Base-by-base conservation (phyloP, 2,329 filamentous ascomycete species). In the Fusarium sp. region DNA sequence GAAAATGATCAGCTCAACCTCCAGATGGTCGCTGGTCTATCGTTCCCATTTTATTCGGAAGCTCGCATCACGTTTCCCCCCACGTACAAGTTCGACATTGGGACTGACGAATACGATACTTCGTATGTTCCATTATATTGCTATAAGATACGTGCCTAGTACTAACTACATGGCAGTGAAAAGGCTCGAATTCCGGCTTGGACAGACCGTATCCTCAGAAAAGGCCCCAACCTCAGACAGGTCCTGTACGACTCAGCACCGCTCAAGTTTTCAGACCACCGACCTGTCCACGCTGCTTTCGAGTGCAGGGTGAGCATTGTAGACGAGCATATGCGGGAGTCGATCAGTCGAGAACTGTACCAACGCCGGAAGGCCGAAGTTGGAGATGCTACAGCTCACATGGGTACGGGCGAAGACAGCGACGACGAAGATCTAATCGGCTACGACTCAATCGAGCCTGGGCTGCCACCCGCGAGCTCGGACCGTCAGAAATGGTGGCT, bases 1-100 rank as follows among this genome's bases (percentile, higher is more conserved):
- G 92, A 96, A 66, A 97, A 98, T 75, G 95, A 98, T 76, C 95
- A 98, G 85, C 87, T 99, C 60, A 98, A 98, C 78, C 84, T 98
- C 9, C 95, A 98, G 84, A 99, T 98, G 96, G 91, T 97, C 52
- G 93, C 94, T 57, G 96, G 95, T 0, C 86, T 94, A 46, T 91
- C 93, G 1, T 99, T 99, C 74, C 93, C 90, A 2, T 97, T 92
- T 78, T 99, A 98, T 79, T 95, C 94, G 0, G 96, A 99, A 81
- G 92, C 93, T 6, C 89, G 89, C 58, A 97, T 98, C 71, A 92
- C 87, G 2, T 99, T 99, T 78, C 87, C 92, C 75, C 96, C 96
- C 0, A 99, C 96, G 0, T 99, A 99, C 84, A 97, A 97, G 80
- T 99, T 94, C 77, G 94, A 99, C 78, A 85, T 97, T 66, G 94